Base-by-base conservation (phyloP, 352 stramenopile genomes). In the Phytophthora aleatoria region DNA sequence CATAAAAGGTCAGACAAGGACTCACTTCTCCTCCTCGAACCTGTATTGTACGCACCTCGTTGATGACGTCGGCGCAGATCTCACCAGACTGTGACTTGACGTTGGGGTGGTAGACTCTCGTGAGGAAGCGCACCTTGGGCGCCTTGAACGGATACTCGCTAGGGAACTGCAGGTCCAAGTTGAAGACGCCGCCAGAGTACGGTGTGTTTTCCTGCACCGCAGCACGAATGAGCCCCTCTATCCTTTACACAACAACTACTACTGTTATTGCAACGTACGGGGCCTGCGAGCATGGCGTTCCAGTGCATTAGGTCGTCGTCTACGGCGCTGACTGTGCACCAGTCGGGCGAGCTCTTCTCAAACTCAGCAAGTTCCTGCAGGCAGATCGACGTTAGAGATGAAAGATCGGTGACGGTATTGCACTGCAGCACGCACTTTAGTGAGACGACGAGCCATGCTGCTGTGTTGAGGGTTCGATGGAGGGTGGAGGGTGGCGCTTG, bases 121-220 rank as follows among this genome's bases (percentile, higher is more conserved):
- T 98, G 39, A 98, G 69, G 63, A 99, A 99, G 50, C 90, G 94
- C 45, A 95, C 87, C 70, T 92, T 95, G 48, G 92, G 91, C 2
- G 92, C 86, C 69, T 98, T 98, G 79, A 98, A 98, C 26, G 97
- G 97, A 71, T 99, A 99, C 65, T 99, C 94, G 11, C 86, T 85
- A 0, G 97, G 96, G 70, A 99, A 99, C 61, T 96, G 81, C 45
- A 99, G 71, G 65, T 98, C 87, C 60, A 99, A 85, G 56, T 91
- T 94, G 65, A 99, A 99, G 57, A 95, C 90, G 54, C 89, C 94
- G 3, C 88, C 89, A 10, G 77, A 77, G 73, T 96, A 97, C 48
- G 92, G 90, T 44, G 90, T 81, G 68, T 91, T 80, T 47, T 96
- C 83, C 88, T 96, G 51, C 49, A 61, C 28, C n/a, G 35, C 1